Base-by-base conservation (phyloP, 768 basidiomycete genomes). In the Suillus bovinus region DNA sequence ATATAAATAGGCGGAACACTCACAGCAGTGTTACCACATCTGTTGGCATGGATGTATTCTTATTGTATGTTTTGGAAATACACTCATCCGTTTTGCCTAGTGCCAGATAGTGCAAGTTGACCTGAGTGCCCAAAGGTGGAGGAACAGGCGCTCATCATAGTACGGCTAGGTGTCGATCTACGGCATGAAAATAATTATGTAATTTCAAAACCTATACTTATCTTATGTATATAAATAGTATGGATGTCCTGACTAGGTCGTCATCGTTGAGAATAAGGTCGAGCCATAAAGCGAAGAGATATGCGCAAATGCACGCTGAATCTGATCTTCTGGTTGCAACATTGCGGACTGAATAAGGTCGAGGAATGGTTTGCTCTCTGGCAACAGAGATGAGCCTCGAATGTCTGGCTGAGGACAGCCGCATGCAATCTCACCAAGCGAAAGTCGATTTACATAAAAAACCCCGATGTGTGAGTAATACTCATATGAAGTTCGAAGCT, bases 311-410 rank as follows among this genome's bases (percentile, higher is more conserved):
- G 76, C 29, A 0, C 73, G 73, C 34, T 78, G 73, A 16, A 73
- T 64, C 59, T 78, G 75, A 7, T 78, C 77, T 7, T 62, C 53
- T 0, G 79, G 77, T 61, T 79, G 74, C 0, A 74, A 50, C 42
- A 81, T 68, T 14, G 76, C 66, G 5, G 72, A 71, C 60, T 82
- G 74, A 50, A 82, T 67, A 66, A 82, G 70, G 1, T 74, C 69
- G 6, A 79, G 59, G 75, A 82, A 82, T 0, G 72, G 67, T 80
- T 82, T 1, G 64, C 64, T 29, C 58, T 68, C 38, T 63, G 59
- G 6, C 72, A 67, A 49, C 69, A 63, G 27, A 58, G 13, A 61
- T 52, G 33, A 69, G 41, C 64, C 64, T 42, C 67, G 64, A 65
- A 80, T 69, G 20, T 73, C 63, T 24, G 75, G 59, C 1, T 39